phyloP scores from a whole-genome alignment of 768 basidiomycete species.

The Naganishia kalamii region DNA sequence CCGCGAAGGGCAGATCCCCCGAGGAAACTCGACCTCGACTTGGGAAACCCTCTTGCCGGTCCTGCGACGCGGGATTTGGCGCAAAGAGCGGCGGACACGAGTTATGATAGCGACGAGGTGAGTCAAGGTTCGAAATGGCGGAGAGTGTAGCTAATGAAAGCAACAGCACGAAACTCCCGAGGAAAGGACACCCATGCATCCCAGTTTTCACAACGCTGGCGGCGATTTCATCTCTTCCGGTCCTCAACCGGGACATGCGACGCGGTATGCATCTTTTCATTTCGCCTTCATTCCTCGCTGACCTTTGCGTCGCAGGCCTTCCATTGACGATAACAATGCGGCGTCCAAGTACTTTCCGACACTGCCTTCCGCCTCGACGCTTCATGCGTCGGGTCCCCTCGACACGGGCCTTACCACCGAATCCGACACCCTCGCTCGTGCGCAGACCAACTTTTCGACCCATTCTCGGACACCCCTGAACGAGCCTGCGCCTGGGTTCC shows the following conservation, averaged over 20 bases:
- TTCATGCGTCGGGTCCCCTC: not conserved
- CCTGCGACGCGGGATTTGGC: not conserved
- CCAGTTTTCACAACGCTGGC: conserved; percentile 5
- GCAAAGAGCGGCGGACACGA: not conserved
- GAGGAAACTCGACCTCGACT: not conserved
- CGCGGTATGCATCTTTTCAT: not conserved
- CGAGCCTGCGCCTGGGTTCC: not conserved
- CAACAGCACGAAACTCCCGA: conserved; percentile 12
- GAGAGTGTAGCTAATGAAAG: not conserved
- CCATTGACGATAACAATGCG: conserved; percentile 11
- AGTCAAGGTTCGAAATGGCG: not conserved
- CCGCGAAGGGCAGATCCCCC: not conserved
- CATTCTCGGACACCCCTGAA: conserved; percentile 20
- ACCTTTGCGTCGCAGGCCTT: too few relatives aligned
- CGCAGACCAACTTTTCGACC: not conserved
- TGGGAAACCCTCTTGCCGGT: not conserved
- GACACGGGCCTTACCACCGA: not conserved
- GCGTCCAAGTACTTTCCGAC: conserved; percentile 1
- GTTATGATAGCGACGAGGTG: conserved; percentile 9
- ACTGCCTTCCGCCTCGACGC: conserved; percentile 6
- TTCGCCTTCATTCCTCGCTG: not conserved
- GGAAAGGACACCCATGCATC: conserved; percentile 15
- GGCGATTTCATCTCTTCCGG: conserved; percentile 12
- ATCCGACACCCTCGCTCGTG: not conserved
- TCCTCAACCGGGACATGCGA: conserved; percentile 7